Percentiles rank a stretch among this genome's conserved stretches.
Evolutionary conservation across 257 asterid species (phyloP).

Genomic region (Salvia rosmarinus): DNA sequence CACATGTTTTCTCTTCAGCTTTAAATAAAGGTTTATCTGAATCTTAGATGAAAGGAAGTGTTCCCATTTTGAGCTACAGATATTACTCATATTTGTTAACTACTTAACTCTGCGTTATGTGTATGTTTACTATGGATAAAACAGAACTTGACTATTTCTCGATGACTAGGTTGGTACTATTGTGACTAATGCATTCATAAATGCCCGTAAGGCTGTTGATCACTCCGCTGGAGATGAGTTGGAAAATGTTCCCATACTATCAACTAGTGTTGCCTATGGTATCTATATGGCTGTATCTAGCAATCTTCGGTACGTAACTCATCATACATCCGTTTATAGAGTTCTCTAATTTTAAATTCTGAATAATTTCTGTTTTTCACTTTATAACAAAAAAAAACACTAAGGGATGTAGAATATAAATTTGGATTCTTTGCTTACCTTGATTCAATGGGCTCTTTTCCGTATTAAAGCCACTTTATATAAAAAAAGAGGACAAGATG

Average conservation of each 20-base stretch:
- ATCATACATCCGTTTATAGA: not conserved
- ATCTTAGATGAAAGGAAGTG: not conserved
- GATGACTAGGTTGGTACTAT: slow-evolving; percentile 71
- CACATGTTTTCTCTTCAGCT: not conserved
- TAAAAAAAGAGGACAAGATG: no score
- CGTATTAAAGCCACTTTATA: no score
- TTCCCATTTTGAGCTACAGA: not conserved
- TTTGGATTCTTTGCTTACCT: no score
- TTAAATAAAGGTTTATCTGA: not conserved
- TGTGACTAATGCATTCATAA: slow-evolving; percentile 70
- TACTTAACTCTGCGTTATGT: not conserved
- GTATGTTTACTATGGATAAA: not conserved
- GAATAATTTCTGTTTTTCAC: not conserved
- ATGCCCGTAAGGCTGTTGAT: slow-evolving; percentile 77
- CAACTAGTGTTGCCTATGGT: slow-evolving; percentile 83
- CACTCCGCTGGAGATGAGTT: slow-evolving; percentile 57
- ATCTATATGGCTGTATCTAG: slow-evolving; percentile 89
- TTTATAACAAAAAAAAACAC: not conserved
- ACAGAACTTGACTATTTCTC: slow-evolving; percentile 24
- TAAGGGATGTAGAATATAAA: no score
- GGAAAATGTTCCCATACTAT: slow-evolving; percentile 74
- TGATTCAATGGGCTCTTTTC: no score
- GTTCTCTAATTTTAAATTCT: not conserved
- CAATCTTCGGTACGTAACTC: slow-evolving; percentile 69
- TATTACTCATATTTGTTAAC: slow-evolving; percentile 3